Evolutionary conservation across 208 protist species (phyloP).

Genomic region (Crithidia sp.): DNA sequence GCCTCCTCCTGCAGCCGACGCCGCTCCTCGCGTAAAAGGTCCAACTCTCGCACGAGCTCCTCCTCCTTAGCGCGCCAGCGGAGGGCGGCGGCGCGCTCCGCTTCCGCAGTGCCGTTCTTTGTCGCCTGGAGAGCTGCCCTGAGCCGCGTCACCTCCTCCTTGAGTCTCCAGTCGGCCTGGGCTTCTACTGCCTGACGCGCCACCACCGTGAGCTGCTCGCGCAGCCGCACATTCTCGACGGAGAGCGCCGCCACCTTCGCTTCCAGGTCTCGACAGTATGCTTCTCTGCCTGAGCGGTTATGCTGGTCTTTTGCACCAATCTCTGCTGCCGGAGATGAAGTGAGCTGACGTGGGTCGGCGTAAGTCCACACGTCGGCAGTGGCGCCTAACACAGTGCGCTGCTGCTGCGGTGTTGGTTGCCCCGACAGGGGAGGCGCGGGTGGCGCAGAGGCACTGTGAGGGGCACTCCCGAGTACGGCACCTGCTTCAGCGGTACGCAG

Average conservation of each 20-base stretch:
- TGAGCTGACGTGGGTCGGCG: no score
- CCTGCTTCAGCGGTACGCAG: no score
- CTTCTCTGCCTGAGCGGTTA: no score
- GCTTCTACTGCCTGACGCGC: slow-evolving; percentile 40
- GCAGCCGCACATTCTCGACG: slow-evolving; percentile 57
- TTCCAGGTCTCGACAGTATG: slow-evolving; percentile 28
- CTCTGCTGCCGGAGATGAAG: no score
- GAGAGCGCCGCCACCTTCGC: slow-evolving; percentile 36
- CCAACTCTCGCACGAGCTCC: slow-evolving; percentile 63
- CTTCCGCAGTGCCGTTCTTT: slow-evolving; percentile 19
- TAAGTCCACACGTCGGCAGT: no score
- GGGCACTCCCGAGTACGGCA: no score
- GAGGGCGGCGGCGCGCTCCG: slow-evolving; percentile 27
- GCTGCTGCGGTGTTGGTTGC: no score
- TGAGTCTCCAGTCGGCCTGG: slow-evolving; percentile 29
- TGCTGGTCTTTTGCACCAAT: no score
- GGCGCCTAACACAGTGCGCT: no score
- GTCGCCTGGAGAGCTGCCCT: slow-evolving; percentile 35
- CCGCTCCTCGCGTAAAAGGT: slow-evolving; percentile 63
- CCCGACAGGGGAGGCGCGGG: no score
- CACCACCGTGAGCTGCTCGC: slow-evolving; percentile 39
- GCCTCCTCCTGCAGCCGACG: slow-evolving; percentile 33
- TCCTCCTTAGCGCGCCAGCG: slow-evolving; percentile 61
- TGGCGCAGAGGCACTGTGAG: no score
- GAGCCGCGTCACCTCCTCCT: slow-evolving; percentile 70